These are phyloP conservation scores for Melampsora medusae DNA, from an alignment of 1,284 basidiomycete species.

Conservation along the genomic window DNA sequence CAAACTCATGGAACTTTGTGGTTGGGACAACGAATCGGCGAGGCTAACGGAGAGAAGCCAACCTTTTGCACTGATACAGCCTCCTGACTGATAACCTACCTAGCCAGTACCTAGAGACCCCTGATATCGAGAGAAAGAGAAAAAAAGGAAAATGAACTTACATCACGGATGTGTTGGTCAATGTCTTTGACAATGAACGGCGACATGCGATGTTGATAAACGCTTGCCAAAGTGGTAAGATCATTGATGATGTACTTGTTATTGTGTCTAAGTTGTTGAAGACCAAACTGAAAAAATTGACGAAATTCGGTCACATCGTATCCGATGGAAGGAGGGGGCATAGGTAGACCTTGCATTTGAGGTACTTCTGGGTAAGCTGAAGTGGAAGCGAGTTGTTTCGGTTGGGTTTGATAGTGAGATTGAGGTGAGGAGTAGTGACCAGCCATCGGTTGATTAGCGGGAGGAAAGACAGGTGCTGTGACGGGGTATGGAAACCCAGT, in stretches of 20 bases:
- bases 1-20: too few relatives aligned
- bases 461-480: background rate
- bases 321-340: slow-evolving; percentile 42
- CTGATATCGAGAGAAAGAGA: background rate
- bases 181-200: slow-evolving; percentile 44
- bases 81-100: background rate
- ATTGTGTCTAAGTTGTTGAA: slow-evolving; percentile 40
- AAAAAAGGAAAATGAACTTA: slow-evolving; percentile 6
- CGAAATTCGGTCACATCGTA: slow-evolving; percentile 44
- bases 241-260: slow-evolving; percentile 45
- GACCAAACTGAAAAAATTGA: slow-evolving; percentile 40
- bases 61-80: too few relatives aligned
- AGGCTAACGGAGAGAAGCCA: too few relatives aligned
- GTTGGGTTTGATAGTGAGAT: background rate
- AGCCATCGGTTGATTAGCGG: background rate
- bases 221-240: slow-evolving; percentile 41
- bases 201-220: slow-evolving; percentile 45
- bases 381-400: background rate
- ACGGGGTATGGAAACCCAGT: background rate
- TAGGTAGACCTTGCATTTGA: slow-evolving; percentile 42
- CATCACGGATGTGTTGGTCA: slow-evolving; percentile 43
- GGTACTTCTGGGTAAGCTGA: background rate
- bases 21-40: too few relatives aligned
- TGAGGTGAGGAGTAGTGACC: background rate
- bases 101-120: background rate